Percentiles rank a stretch among this genome's conserved stretches.
Conservation (phyloP, 495 filamentous ascomycete species). For the Terfezia claveryi region DNA sequence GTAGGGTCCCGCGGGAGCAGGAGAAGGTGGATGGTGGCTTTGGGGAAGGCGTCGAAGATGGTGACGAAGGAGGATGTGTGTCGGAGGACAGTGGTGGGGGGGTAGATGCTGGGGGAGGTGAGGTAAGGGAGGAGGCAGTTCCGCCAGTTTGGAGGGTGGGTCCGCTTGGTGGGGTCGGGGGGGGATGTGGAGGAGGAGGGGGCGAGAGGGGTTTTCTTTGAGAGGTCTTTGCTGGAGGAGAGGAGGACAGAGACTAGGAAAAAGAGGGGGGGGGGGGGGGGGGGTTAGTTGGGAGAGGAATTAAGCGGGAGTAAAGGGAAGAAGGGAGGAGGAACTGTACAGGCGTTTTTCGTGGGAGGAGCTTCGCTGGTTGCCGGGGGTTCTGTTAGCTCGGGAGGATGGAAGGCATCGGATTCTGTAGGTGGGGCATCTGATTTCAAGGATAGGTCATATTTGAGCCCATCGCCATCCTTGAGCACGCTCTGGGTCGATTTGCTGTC, state of each 20-base stretch:
- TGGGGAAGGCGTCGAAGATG: constrained; percentile 68
- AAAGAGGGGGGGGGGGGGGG: not conserved
- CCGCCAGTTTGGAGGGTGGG: constrained; percentile 20
- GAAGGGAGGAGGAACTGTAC: not conserved
- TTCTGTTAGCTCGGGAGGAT: too few relatives aligned
- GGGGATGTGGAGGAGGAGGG: not conserved
- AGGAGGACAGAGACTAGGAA: too few relatives aligned
- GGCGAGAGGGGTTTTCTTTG: not conserved
- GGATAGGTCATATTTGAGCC: too few relatives aligned
- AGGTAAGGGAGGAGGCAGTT: constrained; percentile 53
- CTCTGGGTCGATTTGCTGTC: too few relatives aligned
- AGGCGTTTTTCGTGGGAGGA: not conserved
- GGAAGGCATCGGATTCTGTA: too few relatives aligned
- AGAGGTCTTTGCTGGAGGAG: not conserved
- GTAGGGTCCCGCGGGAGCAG: constrained; percentile 52
- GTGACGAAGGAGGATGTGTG: constrained; percentile 50
- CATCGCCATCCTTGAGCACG: too few relatives aligned
- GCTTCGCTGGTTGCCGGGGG: not conserved
- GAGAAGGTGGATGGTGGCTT: constrained; percentile 64
- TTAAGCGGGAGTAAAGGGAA: constrained; percentile 1
- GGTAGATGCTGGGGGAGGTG: constrained; percentile 39
- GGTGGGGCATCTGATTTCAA: too few relatives aligned
- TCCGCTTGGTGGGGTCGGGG: not conserved
- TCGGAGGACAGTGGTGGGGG: constrained; percentile 40
- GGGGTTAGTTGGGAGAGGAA: not conserved